phyloP scores from a whole-genome alignment of 352 stramenopile genomes.

The Globisporangium barbulae region DNA sequence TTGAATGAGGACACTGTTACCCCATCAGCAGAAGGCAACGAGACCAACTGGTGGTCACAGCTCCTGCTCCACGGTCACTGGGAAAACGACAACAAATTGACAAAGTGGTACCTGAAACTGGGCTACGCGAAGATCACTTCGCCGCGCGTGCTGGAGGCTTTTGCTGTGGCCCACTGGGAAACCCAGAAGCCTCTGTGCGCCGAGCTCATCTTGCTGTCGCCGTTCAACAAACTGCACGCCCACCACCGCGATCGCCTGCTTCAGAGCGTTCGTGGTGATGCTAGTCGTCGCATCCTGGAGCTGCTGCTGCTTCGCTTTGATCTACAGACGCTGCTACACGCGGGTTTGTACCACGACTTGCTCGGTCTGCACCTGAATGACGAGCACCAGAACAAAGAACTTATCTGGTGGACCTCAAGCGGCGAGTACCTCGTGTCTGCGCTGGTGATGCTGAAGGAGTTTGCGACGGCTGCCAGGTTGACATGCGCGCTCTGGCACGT shows the following conservation, averaged over 20 bases:
- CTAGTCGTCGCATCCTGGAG: slow-evolving; percentile 22
- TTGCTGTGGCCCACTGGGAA: slow-evolving; percentile 35
- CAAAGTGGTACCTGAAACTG: slow-evolving; percentile 52
- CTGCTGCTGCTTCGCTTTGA: slow-evolving; percentile 66
- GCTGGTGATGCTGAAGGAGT: slow-evolving; percentile 45
- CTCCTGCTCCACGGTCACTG: slow-evolving; percentile 52
- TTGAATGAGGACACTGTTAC: background rate
- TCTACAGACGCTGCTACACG: slow-evolving; percentile 32
- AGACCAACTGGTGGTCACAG: slow-evolving; percentile 28
- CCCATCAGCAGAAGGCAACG: background rate
- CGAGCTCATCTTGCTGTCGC: slow-evolving; percentile 55
- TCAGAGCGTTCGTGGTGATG: background rate
- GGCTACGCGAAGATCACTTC: slow-evolving; percentile 38
- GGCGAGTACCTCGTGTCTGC: slow-evolving; percentile 62
- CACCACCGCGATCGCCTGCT: slow-evolving; percentile 35
- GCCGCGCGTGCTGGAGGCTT: slow-evolving; percentile 31
- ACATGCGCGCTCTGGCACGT: slow-evolving; percentile 49
- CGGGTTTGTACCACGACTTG: slow-evolving; percentile 38
- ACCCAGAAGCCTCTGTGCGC: slow-evolving; percentile 30
- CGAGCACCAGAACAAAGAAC: background rate
- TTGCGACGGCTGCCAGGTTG: slow-evolving; percentile 45
- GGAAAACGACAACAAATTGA: slow-evolving; percentile 26
- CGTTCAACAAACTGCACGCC: slow-evolving; percentile 45
- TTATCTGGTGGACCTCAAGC: slow-evolving; percentile 46
- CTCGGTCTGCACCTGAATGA: slow-evolving; percentile 22